phyloP scores from a whole-genome alignment of 2,329 filamentous ascomycete genomes.

The Cladophialophora bantiana region DNA sequence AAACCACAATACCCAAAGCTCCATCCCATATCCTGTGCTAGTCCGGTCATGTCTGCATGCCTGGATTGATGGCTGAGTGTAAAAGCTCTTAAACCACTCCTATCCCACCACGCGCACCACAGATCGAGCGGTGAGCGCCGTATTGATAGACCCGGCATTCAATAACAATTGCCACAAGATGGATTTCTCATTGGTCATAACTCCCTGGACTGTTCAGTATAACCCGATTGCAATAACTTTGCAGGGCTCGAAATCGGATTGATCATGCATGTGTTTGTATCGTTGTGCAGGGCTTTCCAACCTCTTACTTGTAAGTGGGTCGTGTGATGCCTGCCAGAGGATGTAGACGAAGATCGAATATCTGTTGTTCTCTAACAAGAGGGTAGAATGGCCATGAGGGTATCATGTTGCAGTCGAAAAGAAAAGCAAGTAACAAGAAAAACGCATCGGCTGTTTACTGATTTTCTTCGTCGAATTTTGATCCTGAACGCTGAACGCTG shows the following conservation, averaged over 20 bases:
- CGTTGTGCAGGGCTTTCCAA: neutral
- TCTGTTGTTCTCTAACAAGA: neutral
- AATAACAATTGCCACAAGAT: neutral
- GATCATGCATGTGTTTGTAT: neutral
- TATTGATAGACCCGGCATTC: neutral
- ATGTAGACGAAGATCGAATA: neutral
- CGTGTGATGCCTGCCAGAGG: neutral
- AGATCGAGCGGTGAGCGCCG: neutral
- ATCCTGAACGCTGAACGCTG: neutral
- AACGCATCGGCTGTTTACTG: neutral
- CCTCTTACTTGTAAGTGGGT: neutral
- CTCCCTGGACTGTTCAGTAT: neutral
- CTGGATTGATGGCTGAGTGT: neutral
- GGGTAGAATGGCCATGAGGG: slow-evolving; percentile 8
- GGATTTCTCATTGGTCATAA: neutral
- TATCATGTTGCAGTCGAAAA: slow-evolving; percentile 23
- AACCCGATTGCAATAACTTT: neutral
- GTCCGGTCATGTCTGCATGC: slow-evolving; percentile 5
- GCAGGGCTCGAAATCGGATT: neutral
- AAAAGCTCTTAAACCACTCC: neutral
- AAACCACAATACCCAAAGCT: slow-evolving; percentile 12
- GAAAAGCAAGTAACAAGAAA: neutral
- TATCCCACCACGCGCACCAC: neutral
- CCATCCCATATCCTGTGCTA: slow-evolving; percentile 7
- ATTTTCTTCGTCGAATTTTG: neutral